Conservation (phyloP, 352 stramenopile species). For the Phytophthora sansomeana region DNA sequence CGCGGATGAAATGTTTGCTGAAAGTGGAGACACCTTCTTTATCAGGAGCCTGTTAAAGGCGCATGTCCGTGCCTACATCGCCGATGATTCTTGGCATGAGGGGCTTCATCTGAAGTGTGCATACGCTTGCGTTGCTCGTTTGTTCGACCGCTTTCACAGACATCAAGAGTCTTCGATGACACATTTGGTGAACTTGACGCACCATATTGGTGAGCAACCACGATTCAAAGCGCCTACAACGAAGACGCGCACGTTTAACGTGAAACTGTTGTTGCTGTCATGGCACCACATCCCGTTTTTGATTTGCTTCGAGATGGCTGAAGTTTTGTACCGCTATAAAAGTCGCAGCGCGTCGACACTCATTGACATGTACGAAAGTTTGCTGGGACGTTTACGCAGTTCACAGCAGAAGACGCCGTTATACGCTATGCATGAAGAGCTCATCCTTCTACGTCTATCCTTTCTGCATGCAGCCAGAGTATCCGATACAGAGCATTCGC, state of each 20-base stretch:
- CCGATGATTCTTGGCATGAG: conserved; percentile 35
- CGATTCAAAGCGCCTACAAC: neutral
- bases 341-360: conserved; percentile 17
- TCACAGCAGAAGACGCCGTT: conserved; percentile 31
- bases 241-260: conserved; percentile 21
- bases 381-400: conserved; percentile 56
- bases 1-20: conserved; percentile 48
- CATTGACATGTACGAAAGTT: conserved; percentile 66
- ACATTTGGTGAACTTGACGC: conserved; percentile 10
- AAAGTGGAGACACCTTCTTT: conserved; percentile 64
- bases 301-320: conserved; percentile 69
- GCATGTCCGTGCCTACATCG: conserved; percentile 57
- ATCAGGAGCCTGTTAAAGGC: conserved; percentile 55
- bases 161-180: conserved; percentile 21
- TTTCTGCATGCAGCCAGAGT: conserved; percentile 59
- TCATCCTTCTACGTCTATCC: conserved; percentile 56
- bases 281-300: conserved; percentile 70
- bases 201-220: conserved; percentile 14
- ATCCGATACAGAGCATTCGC: conserved; percentile 11
- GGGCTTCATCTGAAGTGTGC: conserved; percentile 48
- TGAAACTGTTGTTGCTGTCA: conserved; percentile 51
- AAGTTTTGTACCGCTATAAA: conserved; percentile 61
- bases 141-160: conserved; percentile 52
- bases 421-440: conserved; percentile 60
- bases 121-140: conserved; percentile 26